These are phyloP conservation scores for Fusarium sororula DNA, from an alignment of 2,329 filamentous ascomycete species.

Conservation along the genomic window DNA sequence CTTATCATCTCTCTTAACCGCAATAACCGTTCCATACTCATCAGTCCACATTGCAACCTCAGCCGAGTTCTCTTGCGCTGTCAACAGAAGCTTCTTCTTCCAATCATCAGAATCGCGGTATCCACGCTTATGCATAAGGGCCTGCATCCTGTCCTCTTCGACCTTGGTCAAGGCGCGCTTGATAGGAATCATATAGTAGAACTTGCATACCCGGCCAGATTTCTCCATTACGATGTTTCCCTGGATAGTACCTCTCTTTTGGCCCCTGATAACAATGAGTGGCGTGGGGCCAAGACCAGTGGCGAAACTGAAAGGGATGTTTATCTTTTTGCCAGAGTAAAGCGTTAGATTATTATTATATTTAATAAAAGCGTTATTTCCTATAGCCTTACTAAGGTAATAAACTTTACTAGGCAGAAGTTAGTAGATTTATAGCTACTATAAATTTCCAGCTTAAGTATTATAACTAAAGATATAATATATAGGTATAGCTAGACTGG, in stretches of 20 bases:
- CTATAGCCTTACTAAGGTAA: background rate
- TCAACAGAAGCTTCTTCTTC: background rate
- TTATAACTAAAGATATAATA: background rate
- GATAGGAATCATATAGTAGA: background rate
- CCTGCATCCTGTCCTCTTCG: background rate
- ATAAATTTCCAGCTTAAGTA: background rate
- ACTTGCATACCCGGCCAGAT: background rate
- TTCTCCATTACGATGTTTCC: background rate
- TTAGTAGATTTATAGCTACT: background rate
- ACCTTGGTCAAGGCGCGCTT: background rate
- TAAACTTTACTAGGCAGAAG: background rate
- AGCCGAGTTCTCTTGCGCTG: background rate
- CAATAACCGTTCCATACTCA: background rate
- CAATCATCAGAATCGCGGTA: background rate
- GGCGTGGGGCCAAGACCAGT: background rate
- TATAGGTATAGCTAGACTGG: background rate
- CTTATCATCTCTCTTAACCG: background rate
- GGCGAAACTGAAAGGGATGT: background rate
- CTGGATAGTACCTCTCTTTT: background rate
- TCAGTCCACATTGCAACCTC: background rate
- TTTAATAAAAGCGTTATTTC: background rate
- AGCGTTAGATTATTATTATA: background rate
- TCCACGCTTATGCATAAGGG: background rate
- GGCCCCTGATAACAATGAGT: background rate
- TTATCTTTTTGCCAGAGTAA: background rate